Conservation (phyloP, 1,139 yeast genomes). For the Kurtzmaniella natalensis region DNA sequence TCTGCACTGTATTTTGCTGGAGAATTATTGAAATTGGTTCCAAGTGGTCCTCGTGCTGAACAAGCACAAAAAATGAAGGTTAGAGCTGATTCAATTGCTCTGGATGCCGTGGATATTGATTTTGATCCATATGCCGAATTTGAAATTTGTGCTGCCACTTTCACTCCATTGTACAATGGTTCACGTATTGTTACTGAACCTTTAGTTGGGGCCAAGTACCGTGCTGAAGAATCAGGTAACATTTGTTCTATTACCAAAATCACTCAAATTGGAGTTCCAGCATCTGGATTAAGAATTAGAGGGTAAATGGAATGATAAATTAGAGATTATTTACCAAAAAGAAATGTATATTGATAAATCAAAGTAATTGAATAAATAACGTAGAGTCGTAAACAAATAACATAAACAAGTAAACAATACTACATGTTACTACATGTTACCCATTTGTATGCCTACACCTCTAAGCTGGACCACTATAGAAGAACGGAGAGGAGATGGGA, state of each 20-base stretch:
- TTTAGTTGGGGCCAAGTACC: slow-evolving; percentile 88
- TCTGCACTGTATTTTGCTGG: slow-evolving; percentile 89
- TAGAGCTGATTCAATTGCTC: slow-evolving; percentile 73
- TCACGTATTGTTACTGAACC: slow-evolving; percentile 70
- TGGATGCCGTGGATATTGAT: slow-evolving; percentile 85
- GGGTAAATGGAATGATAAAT: too few relatives aligned
- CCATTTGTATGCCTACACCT: too few relatives aligned
- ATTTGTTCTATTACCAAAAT: slow-evolving; percentile 72
- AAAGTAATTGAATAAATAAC: too few relatives aligned
- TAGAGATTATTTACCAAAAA: too few relatives aligned
- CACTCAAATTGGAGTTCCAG: slow-evolving; percentile 86
- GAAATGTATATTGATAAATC: too few relatives aligned
- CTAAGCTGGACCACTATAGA: too few relatives aligned
- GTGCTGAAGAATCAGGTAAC: slow-evolving; percentile 70
- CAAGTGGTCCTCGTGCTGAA: slow-evolving; percentile 79
- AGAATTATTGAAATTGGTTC: slow-evolving; percentile 65
- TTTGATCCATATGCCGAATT: slow-evolving; percentile 91
- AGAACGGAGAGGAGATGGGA: too few relatives aligned
- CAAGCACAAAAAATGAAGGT: slow-evolving; percentile 81
- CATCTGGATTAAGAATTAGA: slow-evolving; percentile 79
- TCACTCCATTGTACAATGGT: slow-evolving; percentile 85
- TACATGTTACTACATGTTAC: too few relatives aligned
- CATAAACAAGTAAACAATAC: too few relatives aligned
- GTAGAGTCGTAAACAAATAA: too few relatives aligned
- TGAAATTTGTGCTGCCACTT: slow-evolving; percentile 82